These are phyloP conservation scores for Chrysoporthe deuterocubensis DNA, from an alignment of 2,329 filamentous ascomycete species.

Conservation along the genomic window DNA sequence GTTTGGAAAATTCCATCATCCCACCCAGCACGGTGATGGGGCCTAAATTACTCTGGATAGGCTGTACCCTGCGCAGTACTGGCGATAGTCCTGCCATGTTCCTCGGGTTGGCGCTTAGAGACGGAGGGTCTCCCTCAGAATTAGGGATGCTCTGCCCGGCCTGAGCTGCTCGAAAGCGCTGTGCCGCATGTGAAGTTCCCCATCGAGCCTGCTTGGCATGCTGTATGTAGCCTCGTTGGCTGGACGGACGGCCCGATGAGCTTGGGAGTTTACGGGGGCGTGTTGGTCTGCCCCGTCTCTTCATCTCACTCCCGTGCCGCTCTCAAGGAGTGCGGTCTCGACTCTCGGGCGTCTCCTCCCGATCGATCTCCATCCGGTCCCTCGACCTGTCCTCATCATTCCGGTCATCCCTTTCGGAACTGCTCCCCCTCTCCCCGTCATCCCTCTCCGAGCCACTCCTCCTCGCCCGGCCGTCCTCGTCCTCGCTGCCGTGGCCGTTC, in stretches of 20 bases:
- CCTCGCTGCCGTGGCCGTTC: constrained; percentile 37
- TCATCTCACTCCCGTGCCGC: background rate
- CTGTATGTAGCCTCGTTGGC: too few relatives aligned
- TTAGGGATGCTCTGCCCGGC: background rate
- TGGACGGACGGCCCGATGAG: background rate
- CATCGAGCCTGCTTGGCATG: too few relatives aligned
- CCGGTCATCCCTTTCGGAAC: constrained; percentile 29
- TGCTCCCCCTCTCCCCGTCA: constrained; percentile 20
- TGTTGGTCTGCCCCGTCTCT: background rate
- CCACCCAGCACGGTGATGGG: background rate
- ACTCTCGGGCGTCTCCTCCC: constrained; percentile 25
- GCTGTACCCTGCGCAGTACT: background rate
- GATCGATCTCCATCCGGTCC: constrained; percentile 47
- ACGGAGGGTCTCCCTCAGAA: background rate
- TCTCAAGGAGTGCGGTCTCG: constrained; percentile 22
- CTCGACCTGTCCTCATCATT: constrained; percentile 32
- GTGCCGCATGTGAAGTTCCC: too few relatives aligned
- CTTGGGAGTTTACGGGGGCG: background rate
- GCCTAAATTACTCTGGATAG: background rate
- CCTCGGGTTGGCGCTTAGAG: background rate
- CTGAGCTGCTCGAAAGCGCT: background rate
- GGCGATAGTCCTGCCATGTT: background rate
- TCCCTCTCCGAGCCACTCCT: constrained; percentile 30
- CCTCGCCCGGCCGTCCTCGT: background rate
- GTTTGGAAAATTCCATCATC: background rate